These are phyloP conservation scores for Monosporascus sp. DNA, from an alignment of 2,329 filamentous ascomycete species.

Conservation along the genomic window DNA sequence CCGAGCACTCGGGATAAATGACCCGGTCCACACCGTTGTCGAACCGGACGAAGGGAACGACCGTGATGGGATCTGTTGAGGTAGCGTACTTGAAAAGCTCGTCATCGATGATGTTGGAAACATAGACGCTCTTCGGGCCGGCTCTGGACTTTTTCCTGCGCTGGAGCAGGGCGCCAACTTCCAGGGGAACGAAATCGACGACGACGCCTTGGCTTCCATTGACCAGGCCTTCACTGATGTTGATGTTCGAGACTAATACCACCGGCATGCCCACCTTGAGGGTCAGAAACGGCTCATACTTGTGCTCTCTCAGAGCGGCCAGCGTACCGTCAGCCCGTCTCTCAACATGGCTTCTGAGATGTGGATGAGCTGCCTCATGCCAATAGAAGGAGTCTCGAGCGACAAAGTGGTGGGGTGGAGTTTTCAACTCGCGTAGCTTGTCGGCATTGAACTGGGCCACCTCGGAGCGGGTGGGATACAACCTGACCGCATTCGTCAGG, in stretches of 20 bases:
- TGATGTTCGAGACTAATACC: constrained; percentile 41
- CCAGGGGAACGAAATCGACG: constrained; percentile 28
- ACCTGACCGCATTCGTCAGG: constrained; percentile 27
- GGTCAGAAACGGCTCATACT: constrained; percentile 31
- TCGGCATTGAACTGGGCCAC: constrained; percentile 23
- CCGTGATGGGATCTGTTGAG: constrained; percentile 6
- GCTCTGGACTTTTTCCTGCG: not conserved
- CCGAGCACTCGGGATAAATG: constrained; percentile 42
- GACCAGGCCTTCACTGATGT: constrained; percentile 28
- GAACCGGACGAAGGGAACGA: constrained; percentile 45
- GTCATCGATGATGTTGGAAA: not conserved
- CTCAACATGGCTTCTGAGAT: constrained; percentile 9
- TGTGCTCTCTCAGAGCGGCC: constrained; percentile 30
- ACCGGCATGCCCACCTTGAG: constrained; percentile 42
- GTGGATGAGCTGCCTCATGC: constrained; percentile 14
- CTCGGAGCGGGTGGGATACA: constrained; percentile 31
- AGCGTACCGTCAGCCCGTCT: constrained; percentile 11
- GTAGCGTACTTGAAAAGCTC: not conserved
- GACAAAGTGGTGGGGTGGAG: constrained; percentile 11
- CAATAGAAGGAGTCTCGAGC: constrained; percentile 33
- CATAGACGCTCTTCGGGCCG: not conserved
- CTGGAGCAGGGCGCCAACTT: constrained; percentile 9
- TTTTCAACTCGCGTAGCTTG: constrained; percentile 18
- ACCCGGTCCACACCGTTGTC: constrained; percentile 32
- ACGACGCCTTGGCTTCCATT: constrained; percentile 37